These are phyloP conservation scores for Xylaria sp. DNA, from an alignment of 2,329 filamentous ascomycete species.

Conservation along the genomic window DNA sequence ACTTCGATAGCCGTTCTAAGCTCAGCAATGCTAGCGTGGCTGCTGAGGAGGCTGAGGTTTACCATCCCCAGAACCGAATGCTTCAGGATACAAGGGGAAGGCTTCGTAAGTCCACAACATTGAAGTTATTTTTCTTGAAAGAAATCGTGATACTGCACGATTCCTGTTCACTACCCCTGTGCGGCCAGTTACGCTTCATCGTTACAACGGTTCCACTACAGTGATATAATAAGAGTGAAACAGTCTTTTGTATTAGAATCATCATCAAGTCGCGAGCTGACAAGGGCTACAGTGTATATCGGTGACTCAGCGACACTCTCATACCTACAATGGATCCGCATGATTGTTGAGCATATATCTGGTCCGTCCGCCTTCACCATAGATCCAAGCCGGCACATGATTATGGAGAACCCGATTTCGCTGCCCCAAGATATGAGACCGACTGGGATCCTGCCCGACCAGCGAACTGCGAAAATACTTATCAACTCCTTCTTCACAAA, in stretches of 20 bases:
- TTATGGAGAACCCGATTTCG: slow-evolving; percentile 64
- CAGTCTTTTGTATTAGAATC: background rate
- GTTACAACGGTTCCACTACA: background rate
- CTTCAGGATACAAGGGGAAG: slow-evolving; percentile 71
- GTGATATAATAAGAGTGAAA: background rate
- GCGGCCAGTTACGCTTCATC: background rate
- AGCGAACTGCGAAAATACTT: slow-evolving; percentile 63
- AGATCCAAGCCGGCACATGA: slow-evolving; percentile 67
- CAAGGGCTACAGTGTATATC: slow-evolving; percentile 62
- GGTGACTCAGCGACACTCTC: slow-evolving; percentile 72
- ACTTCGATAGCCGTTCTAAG: slow-evolving; percentile 51
- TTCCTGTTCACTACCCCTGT: background rate
- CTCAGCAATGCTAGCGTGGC: slow-evolving; percentile 57
- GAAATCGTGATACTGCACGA: background rate
- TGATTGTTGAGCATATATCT: slow-evolving; percentile 66
- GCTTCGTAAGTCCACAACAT: slow-evolving; percentile 58
- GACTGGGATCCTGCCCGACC: slow-evolving; percentile 66
- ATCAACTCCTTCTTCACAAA: slow-evolving; percentile 71
- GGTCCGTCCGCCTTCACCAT: slow-evolving; percentile 68
- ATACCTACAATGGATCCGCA: slow-evolving; percentile 69
- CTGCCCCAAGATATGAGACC: slow-evolving; percentile 58
- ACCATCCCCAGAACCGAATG: slow-evolving; percentile 66
- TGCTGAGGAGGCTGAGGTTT: slow-evolving; percentile 67
- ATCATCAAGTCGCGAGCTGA: slow-evolving; percentile 18
- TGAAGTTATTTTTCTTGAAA: background rate